Conservation (phyloP, 2,329 filamentous ascomycete genomes). For the Verticillium longisporum region DNA sequence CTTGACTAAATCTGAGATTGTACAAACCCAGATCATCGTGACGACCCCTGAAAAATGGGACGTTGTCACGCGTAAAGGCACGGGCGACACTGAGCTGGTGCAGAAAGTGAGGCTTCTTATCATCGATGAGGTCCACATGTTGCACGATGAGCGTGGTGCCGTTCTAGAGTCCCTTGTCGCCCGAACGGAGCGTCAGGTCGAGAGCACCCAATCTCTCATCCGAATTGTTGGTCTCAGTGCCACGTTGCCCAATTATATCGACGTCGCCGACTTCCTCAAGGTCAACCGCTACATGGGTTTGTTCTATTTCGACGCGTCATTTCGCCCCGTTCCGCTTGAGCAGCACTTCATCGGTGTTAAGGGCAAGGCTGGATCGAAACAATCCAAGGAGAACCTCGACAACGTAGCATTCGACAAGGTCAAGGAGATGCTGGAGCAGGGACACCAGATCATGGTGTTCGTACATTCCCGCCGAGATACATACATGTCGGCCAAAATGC, state of each 20-base stretch:
- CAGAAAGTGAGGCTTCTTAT: conserved; percentile 95
- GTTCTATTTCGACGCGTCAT: conserved; percentile 96
- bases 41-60: conserved; percentile 99
- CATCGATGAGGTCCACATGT: conserved; percentile 99
- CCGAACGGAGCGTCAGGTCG: conserved; percentile 89
- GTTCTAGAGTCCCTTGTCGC: conserved; percentile 95
- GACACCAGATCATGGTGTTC: conserved; percentile 99
- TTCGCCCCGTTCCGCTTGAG: conserved; percentile 90
- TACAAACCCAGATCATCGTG: conserved; percentile 95
- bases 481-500: conserved; percentile 74
- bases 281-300: conserved; percentile 89
- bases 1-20: conserved; percentile 90
- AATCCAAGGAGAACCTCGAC: conserved; percentile 84
- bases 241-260: conserved; percentile 91
- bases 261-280: conserved; percentile 94
- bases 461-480: conserved; percentile 97
- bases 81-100: conserved; percentile 92
- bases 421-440: conserved; percentile 79
- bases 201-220: conserved; percentile 95
- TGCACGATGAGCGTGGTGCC: conserved; percentile 93
- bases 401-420: conserved; percentile 88
- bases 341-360: conserved; percentile 97
- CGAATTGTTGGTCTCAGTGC: conserved; percentile 93
- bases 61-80: conserved; percentile 93
- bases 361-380: conserved; percentile 75